Evolutionary conservation across 345 rosid genomes (phyloP).

Genomic region (Acer campestre): DNA sequence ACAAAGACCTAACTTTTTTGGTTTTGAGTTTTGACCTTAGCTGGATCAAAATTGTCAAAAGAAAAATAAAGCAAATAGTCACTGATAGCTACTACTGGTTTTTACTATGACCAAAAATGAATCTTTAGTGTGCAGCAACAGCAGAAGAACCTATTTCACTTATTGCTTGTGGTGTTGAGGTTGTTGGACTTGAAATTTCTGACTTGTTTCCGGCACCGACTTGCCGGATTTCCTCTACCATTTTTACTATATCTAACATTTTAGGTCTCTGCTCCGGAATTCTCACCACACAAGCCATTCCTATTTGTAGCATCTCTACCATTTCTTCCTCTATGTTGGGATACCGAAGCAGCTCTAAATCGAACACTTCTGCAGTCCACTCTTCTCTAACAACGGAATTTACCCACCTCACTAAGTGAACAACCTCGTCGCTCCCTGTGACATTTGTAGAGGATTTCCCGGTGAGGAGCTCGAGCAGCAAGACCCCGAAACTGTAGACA

Average conservation of each 20-base stretch:
- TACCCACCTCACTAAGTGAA: slow-evolving; percentile 93
- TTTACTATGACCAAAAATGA: slow-evolving; percentile 9
- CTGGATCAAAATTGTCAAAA: slow-evolving; percentile 9
- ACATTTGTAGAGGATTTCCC: slow-evolving; percentile 71
- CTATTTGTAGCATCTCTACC: slow-evolving; percentile 96
- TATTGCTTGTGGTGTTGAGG: slow-evolving; percentile 40
- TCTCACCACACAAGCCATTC: slow-evolving; percentile 75
- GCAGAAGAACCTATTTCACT: slow-evolving; percentile 45
- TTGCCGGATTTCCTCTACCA: slow-evolving; percentile 68
- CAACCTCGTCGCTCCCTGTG: slow-evolving; percentile 59
- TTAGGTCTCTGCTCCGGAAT: slow-evolving; percentile 80
- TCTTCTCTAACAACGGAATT: slow-evolving; percentile 95
- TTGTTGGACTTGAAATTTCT: slow-evolving; percentile 41
- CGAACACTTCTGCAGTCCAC: slow-evolving; percentile 98
- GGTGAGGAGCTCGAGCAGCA: slow-evolving; percentile 84
- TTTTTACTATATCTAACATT: slow-evolving; percentile 63
- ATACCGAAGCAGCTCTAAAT: slow-evolving; percentile 75
- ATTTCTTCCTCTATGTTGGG: slow-evolving; percentile 95
- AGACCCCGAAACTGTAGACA: slow-evolving; percentile 84
- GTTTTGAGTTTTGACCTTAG: slow-evolving; percentile 15
- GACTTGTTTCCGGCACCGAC: slow-evolving; percentile 34
- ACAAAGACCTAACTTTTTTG: slow-evolving; percentile 16
- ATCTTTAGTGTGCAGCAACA: slow-evolving; percentile 22
- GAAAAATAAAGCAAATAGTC: not conserved
- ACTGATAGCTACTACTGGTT: slow-evolving; percentile 17